Conservation (phyloP, 1,284 basidiomycete genomes). For the Ustilago crameri region DNA sequence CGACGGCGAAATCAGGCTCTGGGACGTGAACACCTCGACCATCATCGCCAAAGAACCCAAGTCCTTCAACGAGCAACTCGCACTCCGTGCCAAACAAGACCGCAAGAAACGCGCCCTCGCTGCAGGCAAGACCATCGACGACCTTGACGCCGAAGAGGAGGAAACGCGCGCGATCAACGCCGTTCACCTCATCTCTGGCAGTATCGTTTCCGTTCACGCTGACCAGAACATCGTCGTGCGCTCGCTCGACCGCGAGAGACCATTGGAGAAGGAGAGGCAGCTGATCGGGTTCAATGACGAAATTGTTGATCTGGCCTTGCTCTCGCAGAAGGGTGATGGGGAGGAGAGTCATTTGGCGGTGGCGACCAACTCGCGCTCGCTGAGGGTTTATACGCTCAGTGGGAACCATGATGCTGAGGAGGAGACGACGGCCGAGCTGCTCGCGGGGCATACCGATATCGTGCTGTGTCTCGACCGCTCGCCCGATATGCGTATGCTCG, state of each 20-base stretch:
- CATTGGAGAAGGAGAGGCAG: conserved; percentile 74
- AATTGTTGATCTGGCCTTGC: conserved; percentile 81
- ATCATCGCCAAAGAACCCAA: conserved; percentile 39
- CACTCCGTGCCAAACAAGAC: conserved; percentile 2
- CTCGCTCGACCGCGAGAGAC: conserved; percentile 69
- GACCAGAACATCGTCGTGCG: conserved; percentile 94
- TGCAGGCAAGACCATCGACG: conserved; percentile 6
- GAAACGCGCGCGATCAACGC: conserved; percentile 60
- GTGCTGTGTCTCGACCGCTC: conserved; percentile 85
- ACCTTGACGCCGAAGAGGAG: conserved; percentile 41
- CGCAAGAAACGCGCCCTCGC: conserved; percentile 13
- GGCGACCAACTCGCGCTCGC: conserved; percentile 92
- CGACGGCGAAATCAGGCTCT: conserved; percentile 53
- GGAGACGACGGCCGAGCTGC: conserved; percentile 52
- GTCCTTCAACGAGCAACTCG: conserved; percentile 30
- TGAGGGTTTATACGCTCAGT: conserved; percentile 80
- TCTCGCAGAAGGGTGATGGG: conserved; percentile 13
- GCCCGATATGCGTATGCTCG: conserved; percentile 78
- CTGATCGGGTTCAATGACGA: conserved; percentile 98
- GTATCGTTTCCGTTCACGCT: conserved; percentile 82
- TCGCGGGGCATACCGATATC: conserved; percentile 80
- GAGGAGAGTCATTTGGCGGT: conserved; percentile 83
- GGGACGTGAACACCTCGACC: conserved; percentile 41
- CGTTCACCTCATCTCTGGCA: conserved; percentile 37
- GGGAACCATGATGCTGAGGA: conserved; percentile 13